Conservation (phyloP, 441 rosid genomes). For the Pelargonium australe region DNA sequence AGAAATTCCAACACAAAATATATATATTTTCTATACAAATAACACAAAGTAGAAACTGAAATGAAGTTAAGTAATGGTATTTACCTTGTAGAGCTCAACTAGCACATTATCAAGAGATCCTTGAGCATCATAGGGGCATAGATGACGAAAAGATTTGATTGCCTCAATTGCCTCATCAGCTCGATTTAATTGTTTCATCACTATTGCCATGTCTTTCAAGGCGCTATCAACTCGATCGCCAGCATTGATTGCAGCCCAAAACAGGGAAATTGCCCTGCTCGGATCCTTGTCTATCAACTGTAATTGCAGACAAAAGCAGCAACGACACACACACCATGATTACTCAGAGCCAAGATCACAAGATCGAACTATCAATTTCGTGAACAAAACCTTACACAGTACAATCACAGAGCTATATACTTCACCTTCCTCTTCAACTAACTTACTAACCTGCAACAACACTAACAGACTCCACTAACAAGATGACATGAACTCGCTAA, state of each 20-base stretch:
- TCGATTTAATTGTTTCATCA: constrained; percentile 78
- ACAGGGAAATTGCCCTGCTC: constrained; percentile 59
- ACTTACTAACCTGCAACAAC: too few species aligned
- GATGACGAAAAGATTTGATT: constrained; percentile 75
- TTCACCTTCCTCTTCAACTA: too few species aligned
- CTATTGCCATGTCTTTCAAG: constrained; percentile 87
- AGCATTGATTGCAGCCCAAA: constrained; percentile 88
- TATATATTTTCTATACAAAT: not conserved
- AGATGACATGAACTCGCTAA: too few species aligned
- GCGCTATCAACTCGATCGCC: constrained; percentile 89
- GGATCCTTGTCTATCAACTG: constrained; percentile 83
- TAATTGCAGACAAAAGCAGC: not conserved
- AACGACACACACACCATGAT: not conserved
- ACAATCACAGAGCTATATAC: too few species aligned
- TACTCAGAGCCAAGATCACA: too few species aligned
- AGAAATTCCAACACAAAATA: too few species aligned
- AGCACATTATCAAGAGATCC: constrained; percentile 79
- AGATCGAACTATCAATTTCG: too few species aligned
- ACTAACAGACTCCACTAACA: too few species aligned
- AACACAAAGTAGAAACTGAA: not conserved
- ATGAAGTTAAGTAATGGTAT: not conserved
- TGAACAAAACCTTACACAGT: too few species aligned
- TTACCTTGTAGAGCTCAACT: constrained; percentile 80
- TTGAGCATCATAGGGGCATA: constrained; percentile 67
- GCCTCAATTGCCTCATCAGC: constrained; percentile 90